phyloP scores from a whole-genome alignment of 2,329 filamentous ascomycete genomes.

The Cladosporium cucumerinum region DNA sequence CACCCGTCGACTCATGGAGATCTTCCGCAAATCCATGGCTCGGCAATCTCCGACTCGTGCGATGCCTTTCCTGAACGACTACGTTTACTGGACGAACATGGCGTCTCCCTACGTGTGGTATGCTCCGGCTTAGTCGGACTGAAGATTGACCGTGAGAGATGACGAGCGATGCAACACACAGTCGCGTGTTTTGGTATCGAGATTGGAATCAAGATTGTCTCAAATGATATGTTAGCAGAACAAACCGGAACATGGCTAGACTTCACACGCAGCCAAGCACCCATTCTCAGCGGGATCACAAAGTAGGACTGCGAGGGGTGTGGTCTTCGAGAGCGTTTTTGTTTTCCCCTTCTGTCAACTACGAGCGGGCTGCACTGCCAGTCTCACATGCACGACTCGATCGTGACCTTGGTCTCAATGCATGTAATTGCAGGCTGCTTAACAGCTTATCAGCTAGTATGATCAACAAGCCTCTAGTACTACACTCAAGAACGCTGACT shows the following conservation, averaged over 20 bases:
- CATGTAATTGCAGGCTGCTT: slow-evolving; percentile 5
- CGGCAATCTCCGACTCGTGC: background rate
- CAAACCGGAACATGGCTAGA: background rate
- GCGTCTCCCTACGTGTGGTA: background rate
- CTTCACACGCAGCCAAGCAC: background rate
- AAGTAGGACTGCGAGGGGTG: background rate
- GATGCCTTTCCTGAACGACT: background rate
- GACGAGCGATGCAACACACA: background rate
- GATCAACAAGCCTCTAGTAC: slow-evolving; percentile 11
- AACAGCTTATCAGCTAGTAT: slow-evolving; percentile 11
- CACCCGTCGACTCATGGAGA: background rate
- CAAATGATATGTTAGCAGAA: background rate
- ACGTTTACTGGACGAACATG: background rate
- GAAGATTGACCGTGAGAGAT: background rate
- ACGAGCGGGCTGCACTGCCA: background rate
- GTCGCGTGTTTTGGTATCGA: background rate
- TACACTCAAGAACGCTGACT: slow-evolving; percentile 1
- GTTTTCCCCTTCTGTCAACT: background rate
- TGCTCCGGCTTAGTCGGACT: background rate
- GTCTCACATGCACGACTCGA: background rate
- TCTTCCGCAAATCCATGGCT: background rate
- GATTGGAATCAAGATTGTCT: background rate
- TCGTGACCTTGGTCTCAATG: background rate
- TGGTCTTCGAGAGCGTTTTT: background rate
- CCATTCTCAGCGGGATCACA: background rate